Evolutionary conservation across 495 filamentous ascomycete genomes (phyloP), one percentile per base, ranked within the genome.

Genomic region (Neurospora sp.): DNA sequence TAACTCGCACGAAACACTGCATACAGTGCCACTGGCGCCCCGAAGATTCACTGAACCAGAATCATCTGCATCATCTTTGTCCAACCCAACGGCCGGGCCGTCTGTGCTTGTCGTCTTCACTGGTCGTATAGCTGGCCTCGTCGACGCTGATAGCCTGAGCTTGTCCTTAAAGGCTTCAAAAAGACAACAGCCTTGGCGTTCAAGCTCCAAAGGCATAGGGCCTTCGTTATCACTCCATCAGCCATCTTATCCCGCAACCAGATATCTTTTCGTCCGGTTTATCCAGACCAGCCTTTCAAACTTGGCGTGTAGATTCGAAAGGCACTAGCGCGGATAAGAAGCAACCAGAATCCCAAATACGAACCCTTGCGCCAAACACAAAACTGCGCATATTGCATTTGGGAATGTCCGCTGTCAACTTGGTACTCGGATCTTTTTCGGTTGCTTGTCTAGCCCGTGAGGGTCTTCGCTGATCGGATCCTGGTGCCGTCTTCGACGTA

Each of bases 31-130:
- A 83, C 82, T 81, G 76, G 79, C 77, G 74, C 77, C 77, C 74
- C 81, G 74, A 82, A 76, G 75, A 79, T 81, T 79, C 79, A 78
- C 79, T 81, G 75, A 82, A 74, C 77, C 75, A 76, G 83, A 80
- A 79, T 78, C 79, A 80, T 82, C 77, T 79, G 79, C 82, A 82
- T 78, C 81, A 83, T 84, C 82, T 83, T 66, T 83, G 84, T 84
- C 81, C 75, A 74, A 84, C 83, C 73, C 59, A 71, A 69, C 71
- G 42, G 73, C 72, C 69, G 72, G 72, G 69, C 70, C 68, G 74
- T 68, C 74, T 73, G 69, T 72, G 69, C 70, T 69, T 31, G 71
- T 71, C 37, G 71, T 71, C 42, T 69, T 40, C 68, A 71, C 68
- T 71, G 68, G 75, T 40, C 72, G 70, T 53, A 66, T 68, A 44